A percentile compares a stretch with the other conserved stretches of the same genome.
Conservation (phyloP, 306 rosid species). For the Crotalaria pallida region DNA sequence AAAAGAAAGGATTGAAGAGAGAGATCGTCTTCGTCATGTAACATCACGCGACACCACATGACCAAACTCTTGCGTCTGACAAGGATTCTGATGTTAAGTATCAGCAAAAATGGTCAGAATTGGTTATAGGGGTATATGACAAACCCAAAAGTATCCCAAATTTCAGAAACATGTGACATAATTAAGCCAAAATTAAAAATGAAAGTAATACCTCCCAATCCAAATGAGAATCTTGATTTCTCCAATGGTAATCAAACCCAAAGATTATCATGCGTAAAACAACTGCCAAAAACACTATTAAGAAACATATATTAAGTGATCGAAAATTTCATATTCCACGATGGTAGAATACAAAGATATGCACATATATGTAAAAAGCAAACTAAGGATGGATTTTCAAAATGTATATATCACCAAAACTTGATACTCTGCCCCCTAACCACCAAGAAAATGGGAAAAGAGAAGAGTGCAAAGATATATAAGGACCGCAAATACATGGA, state of each 20-base stretch:
- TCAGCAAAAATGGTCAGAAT: too few species aligned
- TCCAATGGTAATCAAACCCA: constrained; percentile 86
- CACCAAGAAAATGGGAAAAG: background rate
- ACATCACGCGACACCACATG: too few species aligned
- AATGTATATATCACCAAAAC: background rate
- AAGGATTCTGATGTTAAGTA: too few species aligned
- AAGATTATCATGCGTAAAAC: constrained; percentile 95
- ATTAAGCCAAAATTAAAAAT: constrained; percentile 1
- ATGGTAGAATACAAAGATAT: background rate
- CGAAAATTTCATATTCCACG: background rate
- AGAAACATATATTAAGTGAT: background rate
- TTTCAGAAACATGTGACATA: too few species aligned
- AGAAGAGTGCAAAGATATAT: background rate
- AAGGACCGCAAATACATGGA: background rate
- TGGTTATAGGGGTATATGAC: too few species aligned
- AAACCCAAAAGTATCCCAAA: too few species aligned
- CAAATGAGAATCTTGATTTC: constrained; percentile 51
- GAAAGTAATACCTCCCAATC: constrained; percentile 54
- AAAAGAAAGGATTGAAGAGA: too few species aligned
- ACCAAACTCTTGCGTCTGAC: too few species aligned
- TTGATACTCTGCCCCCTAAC: background rate
- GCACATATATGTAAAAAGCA: background rate
- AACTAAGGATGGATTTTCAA: background rate
- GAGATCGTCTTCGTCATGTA: too few species aligned
- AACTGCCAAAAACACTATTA: constrained; percentile 51